Conservation (phyloP, 345 rosid species). For the Combretum micranthum region DNA sequence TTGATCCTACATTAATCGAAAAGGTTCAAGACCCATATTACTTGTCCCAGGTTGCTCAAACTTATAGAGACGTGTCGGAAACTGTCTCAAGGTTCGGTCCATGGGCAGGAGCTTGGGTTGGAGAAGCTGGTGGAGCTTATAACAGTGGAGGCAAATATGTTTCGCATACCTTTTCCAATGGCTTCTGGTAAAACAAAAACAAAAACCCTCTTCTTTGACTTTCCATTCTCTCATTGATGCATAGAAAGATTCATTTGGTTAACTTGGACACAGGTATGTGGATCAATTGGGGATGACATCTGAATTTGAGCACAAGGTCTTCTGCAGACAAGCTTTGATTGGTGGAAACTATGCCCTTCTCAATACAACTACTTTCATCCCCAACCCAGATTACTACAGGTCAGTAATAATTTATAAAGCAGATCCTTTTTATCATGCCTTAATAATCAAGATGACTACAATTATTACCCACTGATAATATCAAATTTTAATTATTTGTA, state of each 20-base stretch:
- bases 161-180: conserved; percentile 44
- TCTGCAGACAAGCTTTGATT: conserved; percentile 55
- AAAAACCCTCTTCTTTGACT: no score
- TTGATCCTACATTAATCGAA: conserved; percentile 27
- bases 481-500: background rate
- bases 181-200: conserved; percentile 41
- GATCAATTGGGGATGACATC: conserved; percentile 65
- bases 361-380: conserved; percentile 43
- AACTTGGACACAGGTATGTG: conserved; percentile 36
- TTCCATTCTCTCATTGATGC: no score
- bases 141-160: conserved; percentile 66
- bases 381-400: conserved; percentile 69
- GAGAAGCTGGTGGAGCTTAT: conserved; percentile 66
- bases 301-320: conserved; percentile 49
- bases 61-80: conserved; percentile 22
- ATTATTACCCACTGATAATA: no score
- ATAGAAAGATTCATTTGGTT: no score
- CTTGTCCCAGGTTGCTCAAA: conserved; percentile 36
- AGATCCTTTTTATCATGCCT: background rate
- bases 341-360: conserved; percentile 68
- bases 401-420: background rate
- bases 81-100: conserved; percentile 29
- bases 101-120: conserved; percentile 53
- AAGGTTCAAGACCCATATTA: conserved; percentile 49
- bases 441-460: background rate